Conservation (phyloP, 495 filamentous ascomycete species). For the Evernia prunastri region DNA sequence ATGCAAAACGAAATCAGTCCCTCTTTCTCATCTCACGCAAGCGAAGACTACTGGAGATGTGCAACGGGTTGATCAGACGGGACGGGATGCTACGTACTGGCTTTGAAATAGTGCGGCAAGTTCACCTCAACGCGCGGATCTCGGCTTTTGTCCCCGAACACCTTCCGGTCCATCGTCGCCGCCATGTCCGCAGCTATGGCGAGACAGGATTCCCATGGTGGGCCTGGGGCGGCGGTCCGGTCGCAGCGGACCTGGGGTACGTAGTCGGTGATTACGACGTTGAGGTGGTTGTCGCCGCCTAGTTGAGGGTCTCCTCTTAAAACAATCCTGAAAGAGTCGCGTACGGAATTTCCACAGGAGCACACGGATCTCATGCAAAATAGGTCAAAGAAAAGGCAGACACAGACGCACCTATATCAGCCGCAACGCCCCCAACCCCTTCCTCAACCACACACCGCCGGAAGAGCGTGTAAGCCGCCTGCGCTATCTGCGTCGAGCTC, state of each 20-base stretch:
- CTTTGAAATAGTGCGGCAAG: not conserved
- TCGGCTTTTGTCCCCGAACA: slow-evolving; percentile 2
- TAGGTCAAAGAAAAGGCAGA: not conserved
- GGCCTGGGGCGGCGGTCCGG: not conserved
- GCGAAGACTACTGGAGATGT: not conserved
- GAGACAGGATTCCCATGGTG: not conserved
- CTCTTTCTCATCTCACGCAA: not conserved
- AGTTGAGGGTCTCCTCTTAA: not conserved
- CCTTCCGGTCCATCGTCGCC: not conserved
- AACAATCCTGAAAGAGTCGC: not conserved
- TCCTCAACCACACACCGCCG: not conserved
- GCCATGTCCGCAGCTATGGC: not conserved
- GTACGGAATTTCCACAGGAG: not conserved
- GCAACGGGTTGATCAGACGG: not conserved
- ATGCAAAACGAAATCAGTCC: not conserved
- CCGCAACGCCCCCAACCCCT: slow-evolving; percentile 11
- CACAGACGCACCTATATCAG: slow-evolving; percentile 1
- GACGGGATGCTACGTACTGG: not conserved
- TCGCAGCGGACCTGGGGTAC: slow-evolving; percentile 10
- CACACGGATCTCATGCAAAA: not conserved
- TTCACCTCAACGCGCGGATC: slow-evolving; percentile 5
- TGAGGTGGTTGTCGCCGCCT: slow-evolving; percentile 12
- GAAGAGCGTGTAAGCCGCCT: slow-evolving; percentile 10
- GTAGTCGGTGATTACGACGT: not conserved
- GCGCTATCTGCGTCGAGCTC: not conserved